A percentile compares a stretch with the other conserved stretches of the same genome.
These are phyloP conservation scores for Sporothrix protearum DNA, from an alignment of 2,329 filamentous ascomycete species.

Conservation along the genomic window DNA sequence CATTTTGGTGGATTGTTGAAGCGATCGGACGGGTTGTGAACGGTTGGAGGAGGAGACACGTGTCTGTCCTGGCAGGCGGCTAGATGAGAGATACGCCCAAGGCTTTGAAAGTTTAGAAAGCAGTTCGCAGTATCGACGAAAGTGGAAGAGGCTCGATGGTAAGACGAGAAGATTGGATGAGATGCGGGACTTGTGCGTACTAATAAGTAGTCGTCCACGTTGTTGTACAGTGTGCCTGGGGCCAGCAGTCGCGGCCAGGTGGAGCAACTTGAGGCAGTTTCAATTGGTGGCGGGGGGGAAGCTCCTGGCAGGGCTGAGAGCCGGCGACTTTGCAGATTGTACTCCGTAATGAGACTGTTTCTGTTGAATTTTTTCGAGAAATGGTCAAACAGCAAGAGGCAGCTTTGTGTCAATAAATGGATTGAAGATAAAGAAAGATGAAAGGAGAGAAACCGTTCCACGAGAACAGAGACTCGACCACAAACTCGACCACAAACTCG, in stretches of 20 bases:
- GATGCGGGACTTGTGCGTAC: neutral
- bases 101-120: neutral
- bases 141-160: neutral
- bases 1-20: slow-evolving; percentile 34
- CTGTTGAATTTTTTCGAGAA: neutral
- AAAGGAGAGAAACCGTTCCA: neutral
- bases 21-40: neutral
- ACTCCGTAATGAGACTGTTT: neutral
- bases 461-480: neutral
- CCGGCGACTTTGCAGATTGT: too few species aligned
- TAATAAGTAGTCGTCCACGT: slow-evolving; percentile 3
- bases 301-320: neutral
- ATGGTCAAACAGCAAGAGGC: neutral
- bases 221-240: neutral
- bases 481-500: neutral
- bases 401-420: neutral
- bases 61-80: neutral
- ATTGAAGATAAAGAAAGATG: neutral
- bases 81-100: neutral
- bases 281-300: slow-evolving; percentile 21
- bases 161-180: neutral
- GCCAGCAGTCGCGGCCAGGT: slow-evolving; percentile 1
- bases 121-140: neutral
- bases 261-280: slow-evolving; percentile 26
- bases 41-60: neutral